phyloP scores from a whole-genome alignment of 2,329 filamentous ascomycete species.

The Botryotinia globosa region DNA sequence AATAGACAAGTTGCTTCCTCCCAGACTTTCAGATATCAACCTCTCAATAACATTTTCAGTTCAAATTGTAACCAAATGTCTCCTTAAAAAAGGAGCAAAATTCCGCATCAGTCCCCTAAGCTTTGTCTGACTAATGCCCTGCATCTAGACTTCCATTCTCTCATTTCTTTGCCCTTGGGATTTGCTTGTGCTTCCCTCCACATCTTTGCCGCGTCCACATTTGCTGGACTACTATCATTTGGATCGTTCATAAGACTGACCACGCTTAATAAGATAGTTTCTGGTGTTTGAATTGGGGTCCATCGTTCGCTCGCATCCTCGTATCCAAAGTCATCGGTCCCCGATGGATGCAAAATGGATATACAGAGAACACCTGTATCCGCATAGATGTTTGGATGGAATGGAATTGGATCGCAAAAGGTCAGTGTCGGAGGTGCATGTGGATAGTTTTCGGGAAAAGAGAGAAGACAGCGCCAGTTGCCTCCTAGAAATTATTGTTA shows the following conservation, averaged over 20 bases:
- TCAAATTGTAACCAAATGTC: not conserved
- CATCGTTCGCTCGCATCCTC: constrained; percentile 87
- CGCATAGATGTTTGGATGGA: constrained; percentile 92
- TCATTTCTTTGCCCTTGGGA: constrained; percentile 45
- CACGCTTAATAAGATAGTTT: constrained; percentile 88
- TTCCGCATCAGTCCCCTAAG: constrained; percentile 58
- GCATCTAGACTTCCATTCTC: constrained; percentile 73
- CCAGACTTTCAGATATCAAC: not conserved
- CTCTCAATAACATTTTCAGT: not conserved
- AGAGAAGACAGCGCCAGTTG: constrained; percentile 82
- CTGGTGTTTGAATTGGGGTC: constrained; percentile 91
- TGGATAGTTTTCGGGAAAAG: constrained; percentile 83
- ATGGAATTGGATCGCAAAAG: constrained; percentile 78
- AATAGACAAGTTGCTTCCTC: not conserved
- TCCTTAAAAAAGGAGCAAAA: not conserved
- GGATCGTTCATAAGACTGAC: constrained; percentile 90
- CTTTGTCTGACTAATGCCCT: constrained; percentile 78
- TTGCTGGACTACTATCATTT: constrained; percentile 93
- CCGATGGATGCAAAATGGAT: constrained; percentile 91
- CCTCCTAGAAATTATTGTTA: constrained; percentile 59
- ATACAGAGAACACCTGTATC: constrained; percentile 83
- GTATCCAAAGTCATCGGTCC: constrained; percentile 92
- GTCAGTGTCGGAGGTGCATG: constrained; percentile 84
- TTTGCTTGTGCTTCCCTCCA: constrained; percentile 69
- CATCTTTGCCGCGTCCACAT: constrained; percentile 86